phyloP scores from a whole-genome alignment of 2,329 filamentous ascomycete genomes.

The Paecilomyces formosus region DNA sequence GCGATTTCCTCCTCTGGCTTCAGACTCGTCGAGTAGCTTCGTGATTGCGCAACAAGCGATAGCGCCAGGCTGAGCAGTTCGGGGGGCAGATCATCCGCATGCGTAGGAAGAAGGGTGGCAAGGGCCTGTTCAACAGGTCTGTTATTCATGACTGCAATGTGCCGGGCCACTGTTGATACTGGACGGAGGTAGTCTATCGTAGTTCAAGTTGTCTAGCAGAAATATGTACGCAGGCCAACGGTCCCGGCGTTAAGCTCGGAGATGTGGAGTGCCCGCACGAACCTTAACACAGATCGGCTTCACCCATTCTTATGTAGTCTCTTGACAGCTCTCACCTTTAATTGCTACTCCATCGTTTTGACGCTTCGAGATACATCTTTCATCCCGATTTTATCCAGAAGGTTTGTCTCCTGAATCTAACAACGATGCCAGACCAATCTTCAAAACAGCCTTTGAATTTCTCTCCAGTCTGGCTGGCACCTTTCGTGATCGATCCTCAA shows the following conservation, averaged over 20 bases:
- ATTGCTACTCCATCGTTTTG: too few species aligned
- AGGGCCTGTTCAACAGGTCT: conserved; percentile 66
- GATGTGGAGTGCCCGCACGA: not conserved
- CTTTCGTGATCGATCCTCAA: too few species aligned
- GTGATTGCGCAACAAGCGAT: conserved; percentile 72
- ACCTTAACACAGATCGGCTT: not conserved
- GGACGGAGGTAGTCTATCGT: not conserved
- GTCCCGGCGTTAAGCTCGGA: not conserved
- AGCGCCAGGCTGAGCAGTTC: conserved; percentile 64
- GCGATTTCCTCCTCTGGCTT: conserved; percentile 83
- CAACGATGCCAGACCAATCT: too few species aligned
- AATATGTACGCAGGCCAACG: not conserved
- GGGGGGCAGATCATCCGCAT: conserved; percentile 58
- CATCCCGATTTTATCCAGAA: too few species aligned
- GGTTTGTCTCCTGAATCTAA: too few species aligned
- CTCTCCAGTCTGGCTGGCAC: too few species aligned
- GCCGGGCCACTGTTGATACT: not conserved
- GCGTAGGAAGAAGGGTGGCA: conserved; percentile 65
- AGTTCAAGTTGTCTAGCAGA: conserved; percentile 5
- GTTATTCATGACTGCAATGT: conserved; percentile 54
- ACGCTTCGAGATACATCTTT: too few species aligned
- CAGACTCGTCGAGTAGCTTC: conserved; percentile 65
- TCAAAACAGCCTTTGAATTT: too few species aligned
- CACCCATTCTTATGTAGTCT: too few species aligned
- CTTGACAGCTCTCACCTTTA: too few species aligned